Evolutionary conservation across 164 flowering plant genomes (phyloP).

Genomic region (Dillenia turbinata): DNA sequence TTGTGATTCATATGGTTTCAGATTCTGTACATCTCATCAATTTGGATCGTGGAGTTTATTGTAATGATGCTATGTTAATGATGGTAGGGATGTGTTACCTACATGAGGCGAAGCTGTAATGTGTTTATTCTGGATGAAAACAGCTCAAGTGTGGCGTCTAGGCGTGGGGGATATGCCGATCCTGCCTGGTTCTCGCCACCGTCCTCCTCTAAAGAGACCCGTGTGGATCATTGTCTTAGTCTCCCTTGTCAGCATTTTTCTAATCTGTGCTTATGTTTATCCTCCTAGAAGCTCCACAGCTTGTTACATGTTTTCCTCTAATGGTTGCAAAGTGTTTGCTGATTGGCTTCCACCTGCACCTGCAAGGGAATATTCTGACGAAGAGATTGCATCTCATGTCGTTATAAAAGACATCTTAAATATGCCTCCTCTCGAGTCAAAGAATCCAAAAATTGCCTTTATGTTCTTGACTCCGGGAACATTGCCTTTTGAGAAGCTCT

Average conservation of each 20-base stretch:
- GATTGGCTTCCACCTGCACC: constrained; percentile 84
- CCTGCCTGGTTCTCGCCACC: constrained; percentile 67
- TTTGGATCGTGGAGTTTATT: no score
- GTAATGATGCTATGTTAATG: no score
- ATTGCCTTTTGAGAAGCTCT: constrained; percentile 86
- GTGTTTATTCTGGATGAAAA: constrained; percentile 49
- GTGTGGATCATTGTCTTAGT: constrained; percentile 80
- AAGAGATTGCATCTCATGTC: constrained; percentile 74
- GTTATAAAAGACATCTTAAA: constrained; percentile 66
- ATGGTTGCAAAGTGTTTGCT: constrained; percentile 50
- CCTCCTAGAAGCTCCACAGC: constrained; percentile 60
- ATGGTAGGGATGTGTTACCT: no score
- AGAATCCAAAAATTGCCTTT: constrained; percentile 81
- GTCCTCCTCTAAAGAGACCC: constrained; percentile 68
- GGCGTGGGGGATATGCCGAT: constrained; percentile 64
- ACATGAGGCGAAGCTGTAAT: constrained; percentile 19
- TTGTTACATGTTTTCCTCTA: constrained; percentile 66
- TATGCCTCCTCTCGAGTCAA: constrained; percentile 35
- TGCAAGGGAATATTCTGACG: constrained; percentile 69
- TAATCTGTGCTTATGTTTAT: constrained; percentile 72
- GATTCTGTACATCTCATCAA: no score
- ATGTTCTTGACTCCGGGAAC: constrained; percentile 82
- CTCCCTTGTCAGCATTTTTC: constrained; percentile 59
- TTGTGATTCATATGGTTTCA: no score
- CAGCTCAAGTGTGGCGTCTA: constrained; percentile 54